Base-by-base conservation (phyloP, 2,329 filamentous ascomycete genomes). In the Colletotrichum musae region DNA sequence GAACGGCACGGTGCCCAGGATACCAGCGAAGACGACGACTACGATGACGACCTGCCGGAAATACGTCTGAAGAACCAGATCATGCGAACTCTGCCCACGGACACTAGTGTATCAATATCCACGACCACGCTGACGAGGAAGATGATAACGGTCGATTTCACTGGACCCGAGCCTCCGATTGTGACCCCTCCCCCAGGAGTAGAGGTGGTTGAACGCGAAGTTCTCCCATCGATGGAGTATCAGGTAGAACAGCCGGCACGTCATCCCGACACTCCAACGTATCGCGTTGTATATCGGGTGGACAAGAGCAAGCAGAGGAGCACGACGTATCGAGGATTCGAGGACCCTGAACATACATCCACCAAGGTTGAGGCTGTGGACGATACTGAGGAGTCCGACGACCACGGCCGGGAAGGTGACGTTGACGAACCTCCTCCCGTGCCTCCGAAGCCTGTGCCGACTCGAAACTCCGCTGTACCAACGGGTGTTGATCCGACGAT, bases 121-220 rank as follows among this genome's bases (percentile, higher is more conserved):
- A 90, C 88, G 6, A 85, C 86, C 3, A 88, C 88, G 0, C 85
- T 84, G 1, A 90, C 87, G 1, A 88, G 86, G 7, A 90, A 91
- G 71, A 91, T 84, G 15, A 89, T 92, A 73, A 91, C 89, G 0
- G 88, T 92, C 3, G 88, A 92, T 61, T 85, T 92, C 45, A 84
- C 84, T 15, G 88, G 88, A 1, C 80, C 85, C 5, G 80, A 84
- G 21, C 81, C 84, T 5, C 81, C 87, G 3, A 81, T 85, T 1
- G 78, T 91, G 2, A 80, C 85, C 1, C 86, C 88, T 2, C 86
- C 89, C 0, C 86, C 88, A 0, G 88, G 89, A 0, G 84, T 90
- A 10, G 88, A 91, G 73, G 80, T 91, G 9, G 79, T 91, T 16
- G 87, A 89, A 83, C 87, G 68, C 83, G 79, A 78, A 75, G 86